These are phyloP conservation scores for Fonsecaea pugnacius DNA, from an alignment of 2,329 filamentous ascomycete genomes.

Conservation along the genomic window DNA sequence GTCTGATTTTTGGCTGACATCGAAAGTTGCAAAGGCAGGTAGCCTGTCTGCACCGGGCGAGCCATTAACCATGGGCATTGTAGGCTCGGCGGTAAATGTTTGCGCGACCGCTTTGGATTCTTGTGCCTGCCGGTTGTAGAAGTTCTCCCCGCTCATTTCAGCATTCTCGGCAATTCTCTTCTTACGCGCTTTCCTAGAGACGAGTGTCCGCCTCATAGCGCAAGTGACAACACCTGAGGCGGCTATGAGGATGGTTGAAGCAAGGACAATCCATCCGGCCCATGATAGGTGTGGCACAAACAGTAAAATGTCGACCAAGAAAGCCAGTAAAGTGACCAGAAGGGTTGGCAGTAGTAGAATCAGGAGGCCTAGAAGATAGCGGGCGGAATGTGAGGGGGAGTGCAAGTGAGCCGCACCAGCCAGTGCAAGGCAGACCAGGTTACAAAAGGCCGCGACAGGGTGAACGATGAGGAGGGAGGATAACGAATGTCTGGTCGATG, in stretches of 20 bases:
- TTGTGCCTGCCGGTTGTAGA: conserved; percentile 68
- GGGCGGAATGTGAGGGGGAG: conserved; percentile 82
- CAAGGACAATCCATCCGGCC: conserved; percentile 92
- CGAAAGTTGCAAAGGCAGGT: conserved; percentile 55
- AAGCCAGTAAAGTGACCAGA: conserved; percentile 80
- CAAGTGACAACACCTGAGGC: conserved; percentile 84
- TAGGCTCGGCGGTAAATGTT: conserved; percentile 60
- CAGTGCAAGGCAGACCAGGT: conserved; percentile 80
- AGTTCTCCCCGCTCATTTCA: conserved; percentile 95
- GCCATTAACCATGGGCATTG: conserved; percentile 62
- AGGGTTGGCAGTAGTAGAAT: conserved; percentile 86
- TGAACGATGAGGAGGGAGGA: conserved; percentile 90
- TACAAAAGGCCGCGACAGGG: conserved; percentile 84
- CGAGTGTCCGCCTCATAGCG: conserved; percentile 89
- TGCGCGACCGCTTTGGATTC: conserved; percentile 41
- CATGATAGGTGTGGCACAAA: conserved; percentile 93
- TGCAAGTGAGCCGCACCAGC: conserved; percentile 84
- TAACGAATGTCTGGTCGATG: conserved; percentile 69
- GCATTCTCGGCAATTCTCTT: conserved; percentile 90
- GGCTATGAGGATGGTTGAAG: conserved; percentile 81
- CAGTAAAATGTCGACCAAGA: conserved; percentile 88
- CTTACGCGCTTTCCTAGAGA: conserved; percentile 90
- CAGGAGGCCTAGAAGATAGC: conserved; percentile 82
- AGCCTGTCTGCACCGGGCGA: conserved; percentile 57
- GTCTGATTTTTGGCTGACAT: conserved; percentile 31